phyloP scores from a whole-genome alignment of 352 stramenopile genomes.

The Pythium rishiriense region DNA sequence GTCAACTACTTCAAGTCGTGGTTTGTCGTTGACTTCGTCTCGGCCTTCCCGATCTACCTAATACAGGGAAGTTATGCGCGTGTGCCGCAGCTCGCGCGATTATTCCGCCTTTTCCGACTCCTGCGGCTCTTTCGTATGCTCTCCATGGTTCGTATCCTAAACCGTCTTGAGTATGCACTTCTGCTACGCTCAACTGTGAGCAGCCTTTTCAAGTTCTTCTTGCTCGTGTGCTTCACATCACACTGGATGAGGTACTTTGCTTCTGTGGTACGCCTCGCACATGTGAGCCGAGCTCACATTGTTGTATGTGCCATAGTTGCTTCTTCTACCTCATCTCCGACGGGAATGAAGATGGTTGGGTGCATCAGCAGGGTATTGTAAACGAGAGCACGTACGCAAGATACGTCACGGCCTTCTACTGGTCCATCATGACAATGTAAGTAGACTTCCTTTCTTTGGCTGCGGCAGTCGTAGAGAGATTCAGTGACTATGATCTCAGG shows the following conservation, averaged over 20 bases:
- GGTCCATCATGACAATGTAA: constrained; percentile 77
- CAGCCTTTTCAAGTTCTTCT: constrained; percentile 77
- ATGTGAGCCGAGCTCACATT: background rate
- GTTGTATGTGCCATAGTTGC: constrained; percentile 29
- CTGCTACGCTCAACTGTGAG: constrained; percentile 75
- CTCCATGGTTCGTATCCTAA: constrained; percentile 73
- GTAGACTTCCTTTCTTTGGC: background rate
- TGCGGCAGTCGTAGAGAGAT: background rate
- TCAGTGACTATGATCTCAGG: background rate
- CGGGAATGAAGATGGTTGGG: constrained; percentile 53
- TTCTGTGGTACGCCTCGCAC: background rate
- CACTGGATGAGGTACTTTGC: constrained; percentile 66
- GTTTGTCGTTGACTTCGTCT: constrained; percentile 78
- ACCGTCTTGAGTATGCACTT: constrained; percentile 68
- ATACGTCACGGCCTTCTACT: constrained; percentile 72
- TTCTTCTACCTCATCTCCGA: constrained; percentile 65
- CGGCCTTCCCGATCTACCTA: constrained; percentile 72
- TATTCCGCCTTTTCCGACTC: constrained; percentile 69
- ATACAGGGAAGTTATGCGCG: constrained; percentile 60
- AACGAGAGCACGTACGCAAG: constrained; percentile 48
- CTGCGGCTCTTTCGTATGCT: constrained; percentile 65
- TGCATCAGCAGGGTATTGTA: constrained; percentile 33
- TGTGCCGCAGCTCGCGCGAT: constrained; percentile 54
- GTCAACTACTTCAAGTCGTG: constrained; percentile 65
- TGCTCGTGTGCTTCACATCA: constrained; percentile 78